Evolutionary conservation across 106 monocot genomes (phyloP).

Genomic region (Dendrobium catenatum): DNA sequence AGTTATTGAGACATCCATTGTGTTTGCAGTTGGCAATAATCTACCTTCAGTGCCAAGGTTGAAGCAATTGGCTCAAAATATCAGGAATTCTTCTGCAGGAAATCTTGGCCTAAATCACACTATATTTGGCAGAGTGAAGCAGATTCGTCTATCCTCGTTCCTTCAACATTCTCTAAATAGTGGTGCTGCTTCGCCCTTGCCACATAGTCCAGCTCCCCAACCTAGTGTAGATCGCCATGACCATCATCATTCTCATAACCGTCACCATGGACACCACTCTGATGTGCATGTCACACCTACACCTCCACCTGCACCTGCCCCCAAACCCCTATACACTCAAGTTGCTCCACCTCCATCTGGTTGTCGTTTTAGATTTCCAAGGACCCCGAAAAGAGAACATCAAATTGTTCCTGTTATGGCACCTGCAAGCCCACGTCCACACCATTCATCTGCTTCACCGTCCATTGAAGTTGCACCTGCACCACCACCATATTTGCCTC

Average conservation of each 20-base stretch:
- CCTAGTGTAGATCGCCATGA: conserved; percentile 17
- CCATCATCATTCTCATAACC: conserved; percentile 57
- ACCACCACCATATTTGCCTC: conserved; percentile 12
- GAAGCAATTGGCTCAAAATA: conserved; percentile 76
- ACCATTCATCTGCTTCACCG: conserved; percentile 11
- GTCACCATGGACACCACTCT: conserved; percentile 23
- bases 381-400: conserved; percentile 17
- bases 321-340: neutral
- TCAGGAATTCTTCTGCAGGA: conserved; percentile 53
- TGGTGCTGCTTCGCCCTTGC: conserved; percentile 11
- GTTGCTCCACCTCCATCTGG: conserved; percentile 22
- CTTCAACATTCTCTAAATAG: conserved; percentile 70
- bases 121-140: conserved; percentile 93
- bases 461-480: conserved; percentile 21
- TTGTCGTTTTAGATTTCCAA: conserved; percentile 21
- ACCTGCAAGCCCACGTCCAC: neutral
- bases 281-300: conserved; percentile 31
- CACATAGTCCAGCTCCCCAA: conserved; percentile 63
- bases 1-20: conserved; percentile 63
- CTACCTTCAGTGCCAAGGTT: conserved; percentile 69
- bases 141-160: conserved; percentile 77
- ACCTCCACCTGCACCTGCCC: conserved; percentile 33
- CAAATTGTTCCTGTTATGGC: conserved; percentile 22
- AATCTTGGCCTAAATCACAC: conserved; percentile 94
- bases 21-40: conserved; percentile 65